Conservation (phyloP, 78 protist genomes). For the Tieghemostelium lacteum region DNA sequence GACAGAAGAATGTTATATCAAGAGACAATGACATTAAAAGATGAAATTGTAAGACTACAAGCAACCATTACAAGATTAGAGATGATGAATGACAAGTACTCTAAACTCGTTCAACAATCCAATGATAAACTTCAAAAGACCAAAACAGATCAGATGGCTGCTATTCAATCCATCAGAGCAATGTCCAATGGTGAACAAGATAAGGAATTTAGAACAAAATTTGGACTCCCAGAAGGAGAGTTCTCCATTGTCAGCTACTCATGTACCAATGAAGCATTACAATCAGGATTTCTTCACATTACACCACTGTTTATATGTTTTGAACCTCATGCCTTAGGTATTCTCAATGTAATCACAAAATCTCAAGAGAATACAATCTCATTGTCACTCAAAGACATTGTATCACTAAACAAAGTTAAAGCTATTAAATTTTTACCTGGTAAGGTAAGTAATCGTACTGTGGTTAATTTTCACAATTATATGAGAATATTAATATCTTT, state of each 20-base stretch:
- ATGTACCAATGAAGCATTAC: constrained; percentile 21
- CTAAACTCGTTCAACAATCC: not conserved
- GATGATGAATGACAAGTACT: constrained; percentile 21
- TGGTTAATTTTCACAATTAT: too few species aligned
- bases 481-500: too few species aligned
- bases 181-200: constrained; percentile 17
- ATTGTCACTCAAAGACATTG: constrained; percentile 16
- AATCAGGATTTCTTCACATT: constrained; percentile 6
- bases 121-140: not conserved
- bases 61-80: constrained; percentile 21
- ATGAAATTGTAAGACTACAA: constrained; percentile 22
- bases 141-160: not conserved
- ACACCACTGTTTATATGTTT: constrained; percentile 29
- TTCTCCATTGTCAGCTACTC: constrained; percentile 13
- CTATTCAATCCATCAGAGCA: not conserved
- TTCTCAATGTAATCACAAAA: not conserved
- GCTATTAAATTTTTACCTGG: constrained; percentile 21
- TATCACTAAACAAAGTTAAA: constrained; percentile 23
- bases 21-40: constrained; percentile 2
- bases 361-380: not conserved
- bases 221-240: constrained; percentile 32
- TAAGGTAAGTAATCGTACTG: not conserved
- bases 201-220: constrained; percentile 14
- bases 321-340: not conserved
- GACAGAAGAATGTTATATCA: constrained; percentile 16